Evolutionary conservation across 768 basidiomycete genomes (phyloP), one percentile per base, ranked within the genome.

Genomic region (Paxillus rubicundulus): DNA sequence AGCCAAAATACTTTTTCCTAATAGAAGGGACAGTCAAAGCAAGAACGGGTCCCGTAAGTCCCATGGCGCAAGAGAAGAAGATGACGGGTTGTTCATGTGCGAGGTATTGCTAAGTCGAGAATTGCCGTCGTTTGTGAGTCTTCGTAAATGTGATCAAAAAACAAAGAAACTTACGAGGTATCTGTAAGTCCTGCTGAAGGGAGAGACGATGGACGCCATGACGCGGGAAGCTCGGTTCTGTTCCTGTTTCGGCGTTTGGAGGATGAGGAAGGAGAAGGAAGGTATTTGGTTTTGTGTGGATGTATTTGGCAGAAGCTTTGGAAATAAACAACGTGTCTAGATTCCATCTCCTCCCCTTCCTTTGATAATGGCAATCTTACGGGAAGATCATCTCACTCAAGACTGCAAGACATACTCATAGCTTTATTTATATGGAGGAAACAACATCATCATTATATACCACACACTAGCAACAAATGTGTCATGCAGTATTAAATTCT

Each of bases 71-170:
- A 10, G 92, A 92, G 72, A 85, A 96, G 77, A 94, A 94, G 69
- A 94, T 82, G 69, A 92, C 89, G 27, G 92, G 92, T 62, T 81
- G 83, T 72, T 96, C 92, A 72, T 96, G 92, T 34, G 92, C 91
- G 61, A 86, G 82, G 43, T 87, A 82, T 92, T 92, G 90, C 92
- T 95, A 46, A 9, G 24, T 18, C 9, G 18, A n/a, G 13, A 18
- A 52, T 33, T 36, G 30, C 12, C 14, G 9, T 24, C 9, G 28
- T 16, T 8, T 4, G 24, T 52, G 17, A 54, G 41, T 13, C n/a
- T 9, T 1, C 40, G 14, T 21, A 21, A n/a, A 30, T n/a, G 17
- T 13, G 2, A 12, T 17, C 16, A 8, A 6, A 16, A 16, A 12
- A 21, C n/a, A n/a, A 16, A 14, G 3, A 1, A 3, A 40, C 65